Evolutionary conservation across 495 filamentous ascomycete species (phyloP).

Genomic region (Lophiotrema nucula): DNA sequence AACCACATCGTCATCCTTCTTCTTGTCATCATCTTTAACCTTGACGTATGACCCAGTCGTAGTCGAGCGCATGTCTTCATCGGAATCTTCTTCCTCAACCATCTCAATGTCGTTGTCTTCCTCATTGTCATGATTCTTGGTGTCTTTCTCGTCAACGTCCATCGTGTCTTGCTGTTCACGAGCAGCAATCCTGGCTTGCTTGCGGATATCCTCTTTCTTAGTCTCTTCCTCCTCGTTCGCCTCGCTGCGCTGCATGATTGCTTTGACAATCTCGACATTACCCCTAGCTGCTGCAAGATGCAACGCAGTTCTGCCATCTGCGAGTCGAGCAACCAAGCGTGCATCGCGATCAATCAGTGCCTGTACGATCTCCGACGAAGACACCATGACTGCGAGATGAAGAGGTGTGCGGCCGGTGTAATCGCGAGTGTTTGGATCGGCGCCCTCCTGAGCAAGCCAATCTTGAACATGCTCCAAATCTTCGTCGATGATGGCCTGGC

Average conservation of each 20-base stretch:
- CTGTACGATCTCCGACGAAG: conserved; percentile 66
- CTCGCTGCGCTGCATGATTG: conserved; percentile 66
- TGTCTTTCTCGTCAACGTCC: conserved; percentile 34
- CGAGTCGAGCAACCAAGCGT: conserved; percentile 66
- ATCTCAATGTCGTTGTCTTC: conserved; percentile 48
- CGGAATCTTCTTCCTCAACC: conserved; percentile 44
- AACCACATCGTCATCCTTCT: conserved; percentile 30
- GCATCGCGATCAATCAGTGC: conserved; percentile 70
- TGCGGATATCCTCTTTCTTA: conserved; percentile 53
- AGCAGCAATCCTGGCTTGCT: conserved; percentile 35
- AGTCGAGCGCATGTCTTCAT: conserved; percentile 42
- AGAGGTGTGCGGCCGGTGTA: conserved; percentile 73
- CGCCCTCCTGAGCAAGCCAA: conserved; percentile 62
- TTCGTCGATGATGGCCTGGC: conserved; percentile 71
- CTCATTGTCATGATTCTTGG: conserved; percentile 43
- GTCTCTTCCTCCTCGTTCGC: conserved; percentile 67
- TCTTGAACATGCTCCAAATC: conserved; percentile 64
- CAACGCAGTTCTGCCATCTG: conserved; percentile 74
- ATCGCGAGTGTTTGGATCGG: conserved; percentile 57
- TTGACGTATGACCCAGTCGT: conserved; percentile 69
- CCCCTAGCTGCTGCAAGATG: conserved; percentile 74
- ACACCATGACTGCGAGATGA: conserved; percentile 68
- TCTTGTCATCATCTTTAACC: conserved; percentile 47
- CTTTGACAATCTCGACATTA: conserved; percentile 62
- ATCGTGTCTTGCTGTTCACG: conserved; percentile 23